These are phyloP conservation scores for Lonicera japonica DNA, from an alignment of 129 eudicot genomes.

Conservation along the genomic window DNA sequence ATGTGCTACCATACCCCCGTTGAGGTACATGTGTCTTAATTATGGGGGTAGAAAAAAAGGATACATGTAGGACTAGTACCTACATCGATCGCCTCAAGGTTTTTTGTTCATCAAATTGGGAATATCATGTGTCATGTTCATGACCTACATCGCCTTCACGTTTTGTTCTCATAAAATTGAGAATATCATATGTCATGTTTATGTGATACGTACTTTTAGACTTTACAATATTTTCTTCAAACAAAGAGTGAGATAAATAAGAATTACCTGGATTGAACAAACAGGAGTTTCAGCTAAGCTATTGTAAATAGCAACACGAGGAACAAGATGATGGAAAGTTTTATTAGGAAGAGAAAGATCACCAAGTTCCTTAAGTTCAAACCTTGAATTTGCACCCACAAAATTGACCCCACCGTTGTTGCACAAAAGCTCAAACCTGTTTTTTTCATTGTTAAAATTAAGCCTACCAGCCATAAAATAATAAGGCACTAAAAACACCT, in stretches of 20 bases:
- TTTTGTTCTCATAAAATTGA: too few relatives aligned
- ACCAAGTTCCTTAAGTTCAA: slow-evolving; percentile 21
- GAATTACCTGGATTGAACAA: slow-evolving; percentile 29
- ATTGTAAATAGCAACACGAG: slow-evolving; percentile 22
- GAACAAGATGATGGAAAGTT: slow-evolving; percentile 22
- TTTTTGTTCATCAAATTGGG: too few relatives aligned
- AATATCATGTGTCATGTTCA: too few relatives aligned
- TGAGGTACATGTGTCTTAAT: too few relatives aligned
- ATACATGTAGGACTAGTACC: too few relatives aligned
- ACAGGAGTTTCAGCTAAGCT: slow-evolving; percentile 19
- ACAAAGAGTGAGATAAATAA: background rate
- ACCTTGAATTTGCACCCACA: slow-evolving; percentile 26
- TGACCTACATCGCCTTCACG: too few relatives aligned
- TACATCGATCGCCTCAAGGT: too few relatives aligned
- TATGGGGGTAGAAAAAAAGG: too few relatives aligned
- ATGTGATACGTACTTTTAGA: too few relatives aligned
- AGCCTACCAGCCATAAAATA: slow-evolving; percentile 45
- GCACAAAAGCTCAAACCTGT: slow-evolving; percentile 31
- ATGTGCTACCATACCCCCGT: too few relatives aligned
- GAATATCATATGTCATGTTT: too few relatives aligned
- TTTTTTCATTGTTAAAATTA: slow-evolving; percentile 15
- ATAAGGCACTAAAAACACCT: slow-evolving; percentile 29
- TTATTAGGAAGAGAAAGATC: slow-evolving; percentile 28
- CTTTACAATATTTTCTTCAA: background rate
- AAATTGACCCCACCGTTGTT: slow-evolving; percentile 30